Base-by-base conservation (phyloP, 371 early-diverging fungal genomes). In the Mucor velutinosus region DNA sequence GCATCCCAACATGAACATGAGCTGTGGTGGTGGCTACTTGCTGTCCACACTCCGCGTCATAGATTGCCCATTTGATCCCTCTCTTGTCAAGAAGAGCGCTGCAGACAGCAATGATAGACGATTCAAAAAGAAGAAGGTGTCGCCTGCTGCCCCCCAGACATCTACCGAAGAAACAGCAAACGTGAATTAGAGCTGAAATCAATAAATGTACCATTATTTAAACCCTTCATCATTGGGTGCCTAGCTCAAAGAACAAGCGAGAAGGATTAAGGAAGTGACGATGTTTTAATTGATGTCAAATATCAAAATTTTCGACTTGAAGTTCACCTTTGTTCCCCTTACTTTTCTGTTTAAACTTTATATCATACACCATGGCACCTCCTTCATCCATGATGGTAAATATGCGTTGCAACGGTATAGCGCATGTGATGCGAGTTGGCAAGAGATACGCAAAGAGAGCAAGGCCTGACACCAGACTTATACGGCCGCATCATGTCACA, bases 1-100 rank as follows among this genome's bases (percentile, higher is more conserved):
- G 14, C 98, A 97, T 71, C 99, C 99, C n/a, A 73, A 87, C 60
- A 98, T 97, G 98, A 92, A 77, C 62, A 95, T 87, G 64, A 90
- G 89, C 69, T 93, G 92, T 30, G 86, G 88, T 32, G 97, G 97
- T 39, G 98, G 98, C 0, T 94, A 86, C 56, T 65, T 98, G 27
- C 74, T 98, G 37, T 86, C 87, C 1, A 92, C 90, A 7, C 87
- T 89, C 8, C 79, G 84, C 45, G 85, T 92, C 19, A 83, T 90
- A 65, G 84, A 88, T 67, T 76, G 76, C 11, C 77, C 79, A 15
- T 72, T 66, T 69, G 80, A 77, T 47, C 69, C 71, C 25, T 60
- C 78, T 11, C 27, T 78, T 19, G 75, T 67, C 3, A 66, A 62
- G 32, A 62, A 43, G 47, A 69, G 57, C 32, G 66, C 55, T 11